phyloP scores from a whole-genome alignment of 2,329 filamentous ascomycete genomes.

The Diatrype stigma region DNA sequence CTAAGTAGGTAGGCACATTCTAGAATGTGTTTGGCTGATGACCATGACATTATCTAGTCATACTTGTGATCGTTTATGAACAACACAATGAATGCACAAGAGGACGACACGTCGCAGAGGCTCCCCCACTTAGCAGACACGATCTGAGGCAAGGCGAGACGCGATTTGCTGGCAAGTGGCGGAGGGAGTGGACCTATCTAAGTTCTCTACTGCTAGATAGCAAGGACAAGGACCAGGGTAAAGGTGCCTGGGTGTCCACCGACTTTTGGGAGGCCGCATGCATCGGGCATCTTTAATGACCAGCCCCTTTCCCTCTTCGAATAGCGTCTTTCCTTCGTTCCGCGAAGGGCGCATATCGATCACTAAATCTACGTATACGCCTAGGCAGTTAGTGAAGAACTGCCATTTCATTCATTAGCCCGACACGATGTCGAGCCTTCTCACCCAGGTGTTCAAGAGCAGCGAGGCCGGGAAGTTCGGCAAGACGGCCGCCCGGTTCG shows the following conservation, averaged over 20 bases:
- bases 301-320: not conserved
- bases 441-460: not conserved
- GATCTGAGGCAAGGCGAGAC: not conserved
- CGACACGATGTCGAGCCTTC: not conserved
- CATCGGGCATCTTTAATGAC: not conserved
- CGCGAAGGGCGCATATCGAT: not conserved
- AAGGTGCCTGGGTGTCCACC: too few relatives aligned
- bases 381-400: too few relatives aligned
- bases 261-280: slow-evolving; percentile 1
- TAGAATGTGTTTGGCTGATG: too few relatives aligned
- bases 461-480: not conserved
- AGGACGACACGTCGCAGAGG: not conserved
- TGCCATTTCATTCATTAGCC: not conserved
- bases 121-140: not conserved
- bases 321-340: not conserved
- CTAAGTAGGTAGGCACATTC: too few relatives aligned
- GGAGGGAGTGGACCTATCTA: not conserved
- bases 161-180: not conserved
- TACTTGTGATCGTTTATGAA: too few relatives aligned
- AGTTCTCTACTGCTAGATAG: not conserved
- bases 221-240: too few relatives aligned
- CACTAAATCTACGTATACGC: not conserved
- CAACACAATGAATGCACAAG: not conserved
- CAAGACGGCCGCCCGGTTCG: not conserved
- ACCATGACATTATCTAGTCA: too few relatives aligned